Evolutionary conservation across 2,329 filamentous ascomycete species (phyloP).

Genomic region (Penicillium fuscoglaucum): DNA sequence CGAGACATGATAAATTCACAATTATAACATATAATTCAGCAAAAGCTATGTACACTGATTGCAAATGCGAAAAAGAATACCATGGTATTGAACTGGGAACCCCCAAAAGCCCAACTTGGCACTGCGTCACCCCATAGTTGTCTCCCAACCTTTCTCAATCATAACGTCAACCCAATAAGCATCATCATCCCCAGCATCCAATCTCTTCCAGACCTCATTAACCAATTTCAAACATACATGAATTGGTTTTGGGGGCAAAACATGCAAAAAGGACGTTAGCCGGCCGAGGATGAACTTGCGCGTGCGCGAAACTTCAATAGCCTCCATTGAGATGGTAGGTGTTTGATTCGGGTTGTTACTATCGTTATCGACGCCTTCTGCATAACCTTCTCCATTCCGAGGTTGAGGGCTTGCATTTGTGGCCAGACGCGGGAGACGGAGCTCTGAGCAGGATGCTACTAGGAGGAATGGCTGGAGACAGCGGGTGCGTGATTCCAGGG

Average conservation of each 20-base stretch:
- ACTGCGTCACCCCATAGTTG: conserved; percentile 47
- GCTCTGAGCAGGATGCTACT: conserved; percentile 53
- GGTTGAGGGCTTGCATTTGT: background rate
- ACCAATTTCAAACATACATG: conserved; percentile 52
- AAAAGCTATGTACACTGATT: background rate
- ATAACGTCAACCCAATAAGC: conserved; percentile 59
- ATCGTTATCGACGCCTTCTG: conserved; percentile 18
- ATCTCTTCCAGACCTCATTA: conserved; percentile 54
- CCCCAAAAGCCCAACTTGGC: background rate
- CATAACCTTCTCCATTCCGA: background rate
- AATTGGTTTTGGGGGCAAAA: conserved; percentile 55
- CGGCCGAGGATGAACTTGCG: conserved; percentile 53
- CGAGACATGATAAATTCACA: background rate
- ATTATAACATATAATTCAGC: background rate
- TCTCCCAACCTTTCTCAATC: conserved; percentile 59
- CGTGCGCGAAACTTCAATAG: conserved; percentile 50
- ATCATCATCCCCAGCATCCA: conserved; percentile 49
- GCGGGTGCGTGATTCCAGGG: conserved; percentile 54
- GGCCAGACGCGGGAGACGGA: conserved; percentile 46
- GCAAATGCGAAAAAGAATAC: background rate
- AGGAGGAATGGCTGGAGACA: conserved; percentile 57
- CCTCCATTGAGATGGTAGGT: conserved; percentile 37
- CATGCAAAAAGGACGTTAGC: conserved; percentile 48
- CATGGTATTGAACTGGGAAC: background rate
- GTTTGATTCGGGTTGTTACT: conserved; percentile 24